Percentiles rank a stretch among this genome's conserved stretches.
Evolutionary conservation across 805 yeast species (phyloP).

Genomic region (Metschnikowia kunwiensis): DNA sequence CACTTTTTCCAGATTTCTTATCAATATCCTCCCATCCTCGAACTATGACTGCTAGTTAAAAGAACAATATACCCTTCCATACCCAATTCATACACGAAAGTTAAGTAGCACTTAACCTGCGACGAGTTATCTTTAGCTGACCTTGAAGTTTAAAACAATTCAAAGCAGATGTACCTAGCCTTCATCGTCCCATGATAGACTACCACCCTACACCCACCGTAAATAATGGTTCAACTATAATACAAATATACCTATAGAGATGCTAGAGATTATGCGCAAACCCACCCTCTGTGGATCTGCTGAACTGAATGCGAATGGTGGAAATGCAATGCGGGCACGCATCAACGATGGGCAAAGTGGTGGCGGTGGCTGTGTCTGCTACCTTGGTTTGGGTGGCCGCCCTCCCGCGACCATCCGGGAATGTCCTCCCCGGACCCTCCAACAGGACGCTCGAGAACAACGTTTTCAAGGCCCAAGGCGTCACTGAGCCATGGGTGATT

Average conservation of each 20-base stretch:
- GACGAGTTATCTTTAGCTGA: too few relatives aligned
- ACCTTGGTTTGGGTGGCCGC: slow-evolving; percentile 19
- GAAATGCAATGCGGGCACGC: not conserved
- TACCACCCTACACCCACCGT: too few relatives aligned
- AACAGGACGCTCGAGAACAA: slow-evolving; percentile 66
- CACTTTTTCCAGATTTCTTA: too few relatives aligned
- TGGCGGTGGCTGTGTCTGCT: slow-evolving; percentile 16
- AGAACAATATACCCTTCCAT: too few relatives aligned
- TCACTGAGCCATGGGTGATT: slow-evolving; percentile 84
- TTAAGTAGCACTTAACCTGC: too few relatives aligned
- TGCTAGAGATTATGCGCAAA: slow-evolving; percentile 8
- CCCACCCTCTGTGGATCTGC: slow-evolving; percentile 1
- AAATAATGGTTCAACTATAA: slow-evolving; percentile 1
- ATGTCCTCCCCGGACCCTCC: slow-evolving; percentile 86
- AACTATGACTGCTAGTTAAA: too few relatives aligned
- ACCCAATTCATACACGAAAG: too few relatives aligned
- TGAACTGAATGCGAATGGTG: slow-evolving; percentile 6
- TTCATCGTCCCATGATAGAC: too few relatives aligned
- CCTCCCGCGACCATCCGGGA: slow-evolving; percentile 84
- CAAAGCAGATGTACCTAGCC: too few relatives aligned
- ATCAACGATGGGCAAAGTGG: slow-evolving; percentile 4
- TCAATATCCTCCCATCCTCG: too few relatives aligned
- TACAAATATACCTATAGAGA: slow-evolving; percentile 4
- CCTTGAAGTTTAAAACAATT: too few relatives aligned
- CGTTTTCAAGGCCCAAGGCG: slow-evolving; percentile 70